A percentile compares a stretch with the other conserved stretches of the same genome.
These are phyloP conservation scores for Schizophyllum commune DNA, from an alignment of 1,284 basidiomycete species.

Conservation along the genomic window DNA sequence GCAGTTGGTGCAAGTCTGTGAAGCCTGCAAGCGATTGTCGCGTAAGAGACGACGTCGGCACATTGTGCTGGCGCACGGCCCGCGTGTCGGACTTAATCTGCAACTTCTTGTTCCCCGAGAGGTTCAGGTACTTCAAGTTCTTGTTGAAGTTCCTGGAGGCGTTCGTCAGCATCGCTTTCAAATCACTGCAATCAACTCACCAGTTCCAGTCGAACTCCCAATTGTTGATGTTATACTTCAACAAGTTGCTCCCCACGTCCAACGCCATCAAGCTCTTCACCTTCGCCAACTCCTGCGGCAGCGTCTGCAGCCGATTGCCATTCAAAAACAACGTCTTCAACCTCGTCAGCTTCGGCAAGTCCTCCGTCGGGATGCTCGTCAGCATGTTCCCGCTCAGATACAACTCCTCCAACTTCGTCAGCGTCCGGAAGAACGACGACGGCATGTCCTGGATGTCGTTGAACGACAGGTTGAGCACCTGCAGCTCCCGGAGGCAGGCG, in stretches of 20 bases:
- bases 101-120: constrained; percentile 43
- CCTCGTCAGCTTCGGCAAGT: constrained; percentile 62
- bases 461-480: constrained; percentile 89
- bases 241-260: constrained; percentile 90
- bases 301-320: constrained; percentile 88
- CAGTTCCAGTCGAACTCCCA: constrained; percentile 99
- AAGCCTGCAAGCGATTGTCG: constrained; percentile 73
- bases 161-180: neutral
- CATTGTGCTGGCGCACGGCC: constrained; percentile 13
- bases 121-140: constrained; percentile 79
- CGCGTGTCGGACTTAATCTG: constrained; percentile 36
- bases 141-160: constrained; percentile 90
- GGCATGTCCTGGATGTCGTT: constrained; percentile 94
- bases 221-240: constrained; percentile 99
- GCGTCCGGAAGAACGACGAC: constrained; percentile 65
- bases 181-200: constrained; percentile 36
- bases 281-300: constrained; percentile 87
- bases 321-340: constrained; percentile 83
- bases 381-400: constrained; percentile 94
- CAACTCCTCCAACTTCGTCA: constrained; percentile 70
- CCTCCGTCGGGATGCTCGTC: constrained; percentile 85
- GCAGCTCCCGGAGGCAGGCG: constrained; percentile 69
- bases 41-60: constrained; percentile 16
- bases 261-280: constrained; percentile 76
- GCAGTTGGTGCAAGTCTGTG: constrained; percentile 74